Evolutionary conservation across 371 early-diverging fungal species (phyloP), one percentile per base, ranked within the genome.

Genomic region (Mucor velutinosus): DNA sequence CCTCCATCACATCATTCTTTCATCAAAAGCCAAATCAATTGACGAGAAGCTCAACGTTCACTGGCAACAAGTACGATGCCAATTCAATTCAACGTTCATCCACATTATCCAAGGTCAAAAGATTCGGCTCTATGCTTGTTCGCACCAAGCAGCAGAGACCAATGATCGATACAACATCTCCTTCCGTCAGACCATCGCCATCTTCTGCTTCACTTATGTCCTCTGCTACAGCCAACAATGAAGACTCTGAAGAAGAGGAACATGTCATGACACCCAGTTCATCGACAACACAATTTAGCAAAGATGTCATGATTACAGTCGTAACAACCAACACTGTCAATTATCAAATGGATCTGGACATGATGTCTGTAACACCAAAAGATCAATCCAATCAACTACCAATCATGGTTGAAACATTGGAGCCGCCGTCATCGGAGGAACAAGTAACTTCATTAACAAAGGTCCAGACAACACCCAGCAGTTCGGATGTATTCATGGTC

Each of bases 51-150:
- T 7, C 23, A 1, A 49, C 49, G 14, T 8, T 10, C 19, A 25
- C 49, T 49, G 49, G 8, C 19, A 23, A 33, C 33, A 33, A 33
- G 33, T 33, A 33, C 33, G 33, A 21, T 49, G 19, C 23, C 21
- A 49, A 10, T 8, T 19, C 23, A 49, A 12, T 49, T 2, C 10
- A 10, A 49, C 37, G 37, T 14, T 37, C 60, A 62, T 49, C 47
- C 17, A 49, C 60, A 27, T 7, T 41, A 41, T 59, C 60, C 23
- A 59, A 59, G 27, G 60, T 59, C 41, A 59, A 59, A 23, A 23
- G 60, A 59, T 41, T 59, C 29, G 60, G 60, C 5, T 59, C 60
- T 1, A 11, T 59, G 25, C 17, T 59, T 2, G 41, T 59, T 30
- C 15, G 56, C 7, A 32, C 15, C 29, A 56, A 56, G 29, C 32